Evolutionary conservation across 2,329 filamentous ascomycete species (phyloP).

Genomic region (Trichoderma lentiforme): DNA sequence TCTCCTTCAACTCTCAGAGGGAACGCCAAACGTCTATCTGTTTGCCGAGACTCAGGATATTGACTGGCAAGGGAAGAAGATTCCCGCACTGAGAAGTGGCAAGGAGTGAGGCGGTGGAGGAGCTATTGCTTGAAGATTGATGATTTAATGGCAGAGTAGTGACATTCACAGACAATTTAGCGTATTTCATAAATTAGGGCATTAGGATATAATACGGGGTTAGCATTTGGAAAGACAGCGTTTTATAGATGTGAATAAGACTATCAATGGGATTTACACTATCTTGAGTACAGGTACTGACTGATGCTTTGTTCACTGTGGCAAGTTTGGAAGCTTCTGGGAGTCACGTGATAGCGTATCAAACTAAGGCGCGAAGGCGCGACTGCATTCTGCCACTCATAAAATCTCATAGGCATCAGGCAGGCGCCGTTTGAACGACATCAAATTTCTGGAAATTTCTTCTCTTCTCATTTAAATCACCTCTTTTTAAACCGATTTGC

Average conservation of each 20-base stretch:
- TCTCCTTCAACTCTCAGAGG: conserved; percentile 44
- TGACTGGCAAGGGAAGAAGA: conserved; percentile 12
- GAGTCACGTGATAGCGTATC: conserved; percentile 11
- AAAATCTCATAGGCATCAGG: background rate
- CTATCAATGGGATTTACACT: background rate
- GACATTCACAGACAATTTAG: background rate
- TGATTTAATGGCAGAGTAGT: background rate
- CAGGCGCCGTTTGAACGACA: background rate
- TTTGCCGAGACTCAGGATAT: conserved; percentile 33
- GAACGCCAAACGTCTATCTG: conserved; percentile 42
- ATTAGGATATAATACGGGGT: background rate
- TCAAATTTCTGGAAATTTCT: background rate
- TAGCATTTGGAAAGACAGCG: background rate
- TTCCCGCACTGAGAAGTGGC: background rate
- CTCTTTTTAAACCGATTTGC: background rate
- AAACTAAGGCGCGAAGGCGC: background rate
- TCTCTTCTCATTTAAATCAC: background rate
- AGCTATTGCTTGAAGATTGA: background rate
- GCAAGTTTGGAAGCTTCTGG: background rate
- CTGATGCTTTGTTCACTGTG: background rate
- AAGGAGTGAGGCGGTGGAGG: background rate
- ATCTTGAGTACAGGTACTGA: background rate
- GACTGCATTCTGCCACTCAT: background rate
- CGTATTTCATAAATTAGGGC: background rate
- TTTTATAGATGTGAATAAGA: background rate